Percentiles rank a stretch among this genome's conserved stretches.
phyloP scores from a whole-genome alignment of 148 eudicot species.

The Talinum fruticosum region DNA sequence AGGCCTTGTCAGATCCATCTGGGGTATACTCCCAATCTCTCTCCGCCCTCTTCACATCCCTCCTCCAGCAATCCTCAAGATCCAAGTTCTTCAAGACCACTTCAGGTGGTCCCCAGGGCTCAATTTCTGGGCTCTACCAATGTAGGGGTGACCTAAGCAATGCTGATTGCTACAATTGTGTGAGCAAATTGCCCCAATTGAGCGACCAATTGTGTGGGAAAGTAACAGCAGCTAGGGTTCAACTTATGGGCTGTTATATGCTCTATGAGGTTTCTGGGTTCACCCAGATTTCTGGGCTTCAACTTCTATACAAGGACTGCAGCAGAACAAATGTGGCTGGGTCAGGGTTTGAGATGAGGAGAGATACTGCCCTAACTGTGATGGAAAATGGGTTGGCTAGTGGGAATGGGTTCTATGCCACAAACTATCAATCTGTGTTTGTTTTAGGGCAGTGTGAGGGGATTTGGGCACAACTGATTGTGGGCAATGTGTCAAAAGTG shows the following conservation, averaged over 20 bases:
- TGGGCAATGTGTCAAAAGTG: constrained; percentile 63
- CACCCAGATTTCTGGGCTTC: constrained; percentile 72
- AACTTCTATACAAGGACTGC: constrained; percentile 64
- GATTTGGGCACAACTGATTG: constrained; percentile 77
- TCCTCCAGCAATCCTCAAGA: constrained; percentile 68
- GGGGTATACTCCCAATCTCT: constrained; percentile 68
- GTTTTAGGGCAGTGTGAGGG: constrained; percentile 90
- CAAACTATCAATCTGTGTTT: constrained; percentile 56
- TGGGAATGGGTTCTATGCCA: constrained; percentile 61
- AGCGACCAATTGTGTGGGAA: constrained; percentile 75
- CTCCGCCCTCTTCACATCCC: constrained; percentile 51
- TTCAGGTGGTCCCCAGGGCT: constrained; percentile 48
- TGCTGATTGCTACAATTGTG: constrained; percentile 69
- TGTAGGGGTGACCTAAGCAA: constrained; percentile 80
- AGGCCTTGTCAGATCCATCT: constrained; percentile 73
- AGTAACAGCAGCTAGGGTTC: constrained; percentile 68
- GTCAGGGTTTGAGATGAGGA: constrained; percentile 60
- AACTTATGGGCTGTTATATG: constrained; percentile 77
- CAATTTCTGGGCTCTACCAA: constrained; percentile 79
- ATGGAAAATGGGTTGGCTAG: constrained; percentile 59
- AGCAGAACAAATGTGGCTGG: constrained; percentile 47
- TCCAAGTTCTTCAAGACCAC: constrained; percentile 65
- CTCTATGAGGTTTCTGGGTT: constrained; percentile 73
- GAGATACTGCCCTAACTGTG: constrained; percentile 63
- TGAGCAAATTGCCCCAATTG: constrained; percentile 56